Evolutionary conservation across 1,284 basidiomycete species (phyloP).

Genomic region (Rhizoctonia solani): DNA sequence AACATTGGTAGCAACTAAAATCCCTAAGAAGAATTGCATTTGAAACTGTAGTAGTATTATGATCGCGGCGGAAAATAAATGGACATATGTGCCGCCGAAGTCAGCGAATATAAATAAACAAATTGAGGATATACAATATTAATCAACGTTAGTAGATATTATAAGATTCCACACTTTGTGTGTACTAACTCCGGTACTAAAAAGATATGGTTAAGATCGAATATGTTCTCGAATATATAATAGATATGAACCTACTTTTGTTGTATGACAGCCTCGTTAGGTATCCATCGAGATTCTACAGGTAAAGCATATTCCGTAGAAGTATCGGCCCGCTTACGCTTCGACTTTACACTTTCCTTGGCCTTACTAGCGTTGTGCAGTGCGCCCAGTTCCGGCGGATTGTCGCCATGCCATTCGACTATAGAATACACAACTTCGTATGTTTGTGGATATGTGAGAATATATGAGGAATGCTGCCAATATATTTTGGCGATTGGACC

Average conservation of each 20-base stretch:
- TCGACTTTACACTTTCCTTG: conserved; percentile 11
- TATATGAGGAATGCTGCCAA: conserved; percentile 74
- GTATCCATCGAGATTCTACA: conserved; percentile 54
- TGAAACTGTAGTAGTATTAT: too few species aligned
- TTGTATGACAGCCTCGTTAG: conserved; percentile 56
- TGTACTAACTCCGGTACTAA: conserved; percentile 17
- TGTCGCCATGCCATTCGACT: conserved; percentile 8
- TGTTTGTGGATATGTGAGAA: conserved; percentile 90
- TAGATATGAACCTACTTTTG: conserved; percentile 60
- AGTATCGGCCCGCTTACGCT: conserved; percentile 18
- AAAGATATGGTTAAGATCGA: neutral
- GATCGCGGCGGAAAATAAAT: neutral
- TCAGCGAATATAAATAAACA: neutral
- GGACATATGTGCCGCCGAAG: neutral
- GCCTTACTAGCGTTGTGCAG: conserved; percentile 1
- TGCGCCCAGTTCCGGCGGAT: neutral
- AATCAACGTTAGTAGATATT: neutral
- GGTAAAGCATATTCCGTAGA: conserved; percentile 29
- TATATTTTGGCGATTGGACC: conserved; percentile 55
- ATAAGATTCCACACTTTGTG: conserved; percentile 28
- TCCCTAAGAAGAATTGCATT: too few species aligned
- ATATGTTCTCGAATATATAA: neutral
- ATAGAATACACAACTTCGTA: conserved; percentile 67
- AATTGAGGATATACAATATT: neutral
- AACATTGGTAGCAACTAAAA: too few species aligned